A percentile compares a stretch with the other conserved stretches of the same genome.
These are phyloP conservation scores for Dorcoceras hygrometricum DNA, from an alignment of 257 asterid genomes.

Conservation along the genomic window DNA sequence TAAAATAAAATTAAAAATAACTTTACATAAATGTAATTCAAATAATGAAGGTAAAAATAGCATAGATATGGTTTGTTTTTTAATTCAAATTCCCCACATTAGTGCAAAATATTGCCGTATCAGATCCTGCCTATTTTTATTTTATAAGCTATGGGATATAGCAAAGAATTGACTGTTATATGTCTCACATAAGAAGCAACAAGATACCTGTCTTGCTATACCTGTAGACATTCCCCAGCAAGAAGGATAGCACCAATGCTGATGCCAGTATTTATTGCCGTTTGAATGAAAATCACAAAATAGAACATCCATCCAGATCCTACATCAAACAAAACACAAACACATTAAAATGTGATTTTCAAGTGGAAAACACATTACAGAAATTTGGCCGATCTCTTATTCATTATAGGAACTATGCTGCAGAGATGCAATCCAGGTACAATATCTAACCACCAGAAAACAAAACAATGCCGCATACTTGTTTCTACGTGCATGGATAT, in stretches of 20 bases:
- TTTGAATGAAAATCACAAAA: conserved; percentile 83
- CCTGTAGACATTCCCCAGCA: conserved; percentile 95
- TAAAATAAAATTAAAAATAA: background rate
- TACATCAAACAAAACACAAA: conserved; percentile 23
- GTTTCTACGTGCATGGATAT: background rate
- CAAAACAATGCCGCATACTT: background rate
- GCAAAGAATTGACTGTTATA: background rate
- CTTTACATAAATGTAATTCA: background rate
- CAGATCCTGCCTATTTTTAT: background rate
- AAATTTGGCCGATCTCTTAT: background rate
- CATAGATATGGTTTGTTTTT: background rate
- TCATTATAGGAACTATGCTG: background rate
- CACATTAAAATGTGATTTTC: background rate
- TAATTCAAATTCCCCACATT: background rate
- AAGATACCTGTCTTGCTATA: conserved; percentile 28
- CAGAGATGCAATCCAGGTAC: background rate
- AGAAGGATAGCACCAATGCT: conserved; percentile 79
- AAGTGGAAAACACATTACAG: background rate
- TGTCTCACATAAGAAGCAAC: background rate
- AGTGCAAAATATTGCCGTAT: background rate
- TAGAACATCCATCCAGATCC: conserved; percentile 97
- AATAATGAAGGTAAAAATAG: background rate
- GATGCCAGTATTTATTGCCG: conserved; percentile 85
- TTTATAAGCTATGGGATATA: no score
- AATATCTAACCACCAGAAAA: background rate